Evolutionary conservation across 2,329 filamentous ascomycete genomes (phyloP), one percentile per base, ranked within the genome.

Genomic region (Monilinia vaccinii-corymbosi): DNA sequence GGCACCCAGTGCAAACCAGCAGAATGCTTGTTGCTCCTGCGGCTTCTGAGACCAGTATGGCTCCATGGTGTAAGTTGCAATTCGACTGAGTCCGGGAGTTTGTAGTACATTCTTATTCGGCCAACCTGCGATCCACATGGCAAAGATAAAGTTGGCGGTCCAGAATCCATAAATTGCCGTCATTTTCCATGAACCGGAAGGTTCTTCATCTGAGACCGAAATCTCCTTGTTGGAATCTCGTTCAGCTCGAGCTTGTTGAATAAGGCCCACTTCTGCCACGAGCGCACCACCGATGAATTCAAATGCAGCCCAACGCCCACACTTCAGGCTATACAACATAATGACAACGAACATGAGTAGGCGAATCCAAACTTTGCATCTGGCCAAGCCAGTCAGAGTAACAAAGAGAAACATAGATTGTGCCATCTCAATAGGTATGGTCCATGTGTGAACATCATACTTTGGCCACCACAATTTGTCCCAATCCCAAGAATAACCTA

Each of bases 221-320:
- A 58, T 47, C n/a, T 60, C 52, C 46, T 58, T 23, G 31, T 23
- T 58, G 46, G 61, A 31, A 65, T 65, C 18, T 63, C 61, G 14
- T 60, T 47, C 16, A 60, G 58, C 58, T 28, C 58, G 51, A 18
- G 44, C 58, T n/a, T 46, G 46, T 62, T 75, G 71, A 23, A 73
- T 66, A 13, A 78, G 67, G 31, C 74, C 74, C 5, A 75, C 62
- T 66, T 80, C 77, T 18, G 76, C 77, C 4, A 79, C 69, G 32
- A 77, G 70, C 68, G 78, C 71, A 9, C 78, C 78, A 2, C 72
- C 72, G n/a, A 78, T 63, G 62, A 80, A 80, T 64, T 79, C 76
- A 21, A 77, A 64, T 9, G 65, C 56, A 23, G 68, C 66, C 8
- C 67, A 62, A 44, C 66, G 62, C 23, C 66, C 67, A 36, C 62